Percentiles rank a stretch among this genome's conserved stretches.
Conservation (phyloP, 257 asterid genomes). For the Fraxinus cuspidata region DNA sequence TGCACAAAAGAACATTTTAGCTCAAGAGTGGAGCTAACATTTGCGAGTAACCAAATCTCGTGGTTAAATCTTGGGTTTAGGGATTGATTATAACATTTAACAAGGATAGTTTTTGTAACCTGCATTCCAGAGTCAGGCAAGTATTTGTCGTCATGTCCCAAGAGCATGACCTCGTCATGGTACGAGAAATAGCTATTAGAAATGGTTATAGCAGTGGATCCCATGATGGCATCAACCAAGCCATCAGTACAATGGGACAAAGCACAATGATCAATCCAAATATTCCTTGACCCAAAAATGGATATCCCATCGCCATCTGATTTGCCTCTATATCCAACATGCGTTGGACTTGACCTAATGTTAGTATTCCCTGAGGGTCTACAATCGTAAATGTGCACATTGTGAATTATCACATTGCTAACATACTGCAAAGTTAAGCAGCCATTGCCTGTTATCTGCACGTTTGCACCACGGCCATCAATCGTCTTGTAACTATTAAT, state of each 20-base stretch:
- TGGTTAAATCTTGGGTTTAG: background rate
- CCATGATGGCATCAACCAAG: slow-evolving; percentile 74
- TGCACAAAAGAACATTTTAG: slow-evolving; percentile 10
- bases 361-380: slow-evolving; percentile 64
- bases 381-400: slow-evolving; percentile 56
- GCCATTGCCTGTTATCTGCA: slow-evolving; percentile 70
- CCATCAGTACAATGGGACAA: slow-evolving; percentile 85
- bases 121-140: slow-evolving; percentile 80
- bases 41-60: background rate
- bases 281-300: slow-evolving; percentile 49
- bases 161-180: slow-evolving; percentile 83
- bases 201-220: slow-evolving; percentile 78
- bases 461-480: slow-evolving; percentile 67
- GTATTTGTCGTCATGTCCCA: slow-evolving; percentile 67
- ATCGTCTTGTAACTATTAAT: slow-evolving; percentile 65
- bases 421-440: slow-evolving; percentile 69
- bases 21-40: background rate
- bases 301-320: slow-evolving; percentile 91
- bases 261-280: slow-evolving; percentile 84
- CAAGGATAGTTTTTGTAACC: slow-evolving; percentile 33
- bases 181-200: slow-evolving; percentile 70
- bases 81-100: background rate
- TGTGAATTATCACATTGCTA: slow-evolving; percentile 74
- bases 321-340: slow-evolving; percentile 62
- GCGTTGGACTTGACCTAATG: slow-evolving; percentile 66